Base-by-base conservation (phyloP, 352 stramenopile species). In the Globisporangium viniferum region DNA sequence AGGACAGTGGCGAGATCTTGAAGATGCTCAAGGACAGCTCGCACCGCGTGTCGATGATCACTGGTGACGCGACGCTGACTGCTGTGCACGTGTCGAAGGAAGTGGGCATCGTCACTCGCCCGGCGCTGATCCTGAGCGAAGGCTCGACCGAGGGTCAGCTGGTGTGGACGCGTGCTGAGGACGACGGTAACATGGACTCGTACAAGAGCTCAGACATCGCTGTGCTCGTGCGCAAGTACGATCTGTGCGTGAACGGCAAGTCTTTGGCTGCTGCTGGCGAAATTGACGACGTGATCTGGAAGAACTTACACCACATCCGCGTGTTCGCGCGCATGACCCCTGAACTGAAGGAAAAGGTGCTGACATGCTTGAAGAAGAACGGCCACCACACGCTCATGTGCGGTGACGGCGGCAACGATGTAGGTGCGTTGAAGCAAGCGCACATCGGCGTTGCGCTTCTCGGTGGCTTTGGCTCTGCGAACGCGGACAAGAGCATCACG, bases 41-140 rank as follows among this genome's bases (percentile, higher is more conserved):
- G 20, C 96, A 99, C 74, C 67, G 84, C n/a, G 88, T 98, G 14
- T 95, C 96, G 24, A 99, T 99, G 95, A 99, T 99, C 72, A 99
- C 98, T 14, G 98, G 98, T 62, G 98, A 99, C 78, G 92, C 93
- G 41, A 92, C 97, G 10, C 83, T 99, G 33, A 99, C 98, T 46
- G 98, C 98, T 41, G 92, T 96, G 33, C 94, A 99, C 67, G 98
- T 99, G 27, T 98, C 97, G 8, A 89, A 92, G 66, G 88, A 99
- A 70, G 96, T 99, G 2, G 90, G 90, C 44, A 99, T 99, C 59
- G 78, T 99, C 49, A 80, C 80, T 63, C 79, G 77, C 51, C 81
- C 84, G 8, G 86, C 87, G 35, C 58, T 97, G 15, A 87, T 97
- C 61, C 61, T 97, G 57, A 91, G 73, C 5, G 80, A 90, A 62